A percentile compares a stretch with the other conserved stretches of the same genome.
These are phyloP conservation scores for Tetraselmis striata DNA, from an alignment of 139 green algal species.

Conservation along the genomic window DNA sequence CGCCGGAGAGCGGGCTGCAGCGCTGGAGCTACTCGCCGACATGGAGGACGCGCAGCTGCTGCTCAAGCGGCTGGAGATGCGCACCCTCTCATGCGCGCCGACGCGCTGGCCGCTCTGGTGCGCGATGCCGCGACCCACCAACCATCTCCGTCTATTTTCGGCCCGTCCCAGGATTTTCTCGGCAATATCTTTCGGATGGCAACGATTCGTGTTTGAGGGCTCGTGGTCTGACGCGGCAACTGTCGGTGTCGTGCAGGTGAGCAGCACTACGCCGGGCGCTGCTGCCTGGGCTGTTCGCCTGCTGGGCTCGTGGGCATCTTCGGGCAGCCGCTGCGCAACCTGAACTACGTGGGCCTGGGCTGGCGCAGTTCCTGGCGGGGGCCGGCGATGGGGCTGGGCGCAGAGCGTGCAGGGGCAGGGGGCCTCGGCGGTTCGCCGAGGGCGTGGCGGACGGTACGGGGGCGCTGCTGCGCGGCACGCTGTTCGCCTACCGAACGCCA, in stretches of 20 bases:
- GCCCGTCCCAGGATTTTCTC: no score
- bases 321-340: background rate
- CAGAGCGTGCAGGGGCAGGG: background rate
- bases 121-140: no score
- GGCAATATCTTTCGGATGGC: no score
- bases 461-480: background rate
- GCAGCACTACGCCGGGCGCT: background rate
- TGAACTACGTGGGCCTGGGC: background rate
- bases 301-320: background rate
- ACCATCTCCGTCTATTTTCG: no score
- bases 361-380: background rate
- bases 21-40: background rate
- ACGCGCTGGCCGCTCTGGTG: background rate
- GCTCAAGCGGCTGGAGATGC: background rate
- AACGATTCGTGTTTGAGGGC: no score
- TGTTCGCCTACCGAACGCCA: background rate
- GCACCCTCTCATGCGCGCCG: background rate
- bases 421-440: background rate
- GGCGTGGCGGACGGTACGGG: background rate
- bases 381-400: background rate
- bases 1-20: background rate
- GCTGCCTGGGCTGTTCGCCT: background rate
- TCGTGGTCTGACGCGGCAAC: no score
- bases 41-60: background rate
- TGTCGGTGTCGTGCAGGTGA: no score